Evolutionary conservation across 2,329 filamentous ascomycete species (phyloP).

Genomic region (Alternaria alternata): DNA sequence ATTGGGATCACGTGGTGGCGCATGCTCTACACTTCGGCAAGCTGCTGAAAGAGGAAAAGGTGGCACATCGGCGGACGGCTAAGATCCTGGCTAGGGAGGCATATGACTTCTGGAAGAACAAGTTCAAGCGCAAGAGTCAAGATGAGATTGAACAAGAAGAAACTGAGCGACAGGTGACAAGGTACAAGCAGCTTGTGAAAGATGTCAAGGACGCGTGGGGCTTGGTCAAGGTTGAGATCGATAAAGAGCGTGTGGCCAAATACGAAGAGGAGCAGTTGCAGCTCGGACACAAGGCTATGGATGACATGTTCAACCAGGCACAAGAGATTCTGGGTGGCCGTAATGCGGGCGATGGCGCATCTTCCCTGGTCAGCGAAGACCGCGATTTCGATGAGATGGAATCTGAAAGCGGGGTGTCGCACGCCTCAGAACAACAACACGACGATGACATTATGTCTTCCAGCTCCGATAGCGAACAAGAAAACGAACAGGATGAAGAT

Average conservation of each 20-base stretch:
- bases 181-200: slow-evolving; percentile 75
- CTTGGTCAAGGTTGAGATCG: slow-evolving; percentile 65
- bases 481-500: slow-evolving; percentile 61
- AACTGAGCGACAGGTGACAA: slow-evolving; percentile 68
- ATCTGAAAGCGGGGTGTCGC: slow-evolving; percentile 50
- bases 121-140: slow-evolving; percentile 61
- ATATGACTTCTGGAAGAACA: slow-evolving; percentile 75
- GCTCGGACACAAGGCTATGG: slow-evolving; percentile 69
- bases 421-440: slow-evolving; percentile 49
- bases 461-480: slow-evolving; percentile 49
- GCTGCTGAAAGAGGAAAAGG: slow-evolving; percentile 80
- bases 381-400: slow-evolving; percentile 53
- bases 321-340: slow-evolving; percentile 55
- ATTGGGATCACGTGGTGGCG: slow-evolving; percentile 82
- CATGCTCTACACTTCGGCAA: slow-evolving; percentile 83
- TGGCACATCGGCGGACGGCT: slow-evolving; percentile 76
- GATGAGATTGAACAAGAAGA: slow-evolving; percentile 87
- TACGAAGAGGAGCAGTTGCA: slow-evolving; percentile 69
- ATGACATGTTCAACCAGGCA: slow-evolving; percentile 75
- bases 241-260: slow-evolving; percentile 62
- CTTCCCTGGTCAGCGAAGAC: slow-evolving; percentile 51
- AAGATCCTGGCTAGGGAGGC: slow-evolving; percentile 82
- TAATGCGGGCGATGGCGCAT: slow-evolving; percentile 46
- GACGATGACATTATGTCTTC: slow-evolving; percentile 54
- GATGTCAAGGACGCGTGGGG: slow-evolving; percentile 70